Base-by-base conservation (phyloP, 2,329 filamentous ascomycete genomes). In the Dryadomyces sulphureus region DNA sequence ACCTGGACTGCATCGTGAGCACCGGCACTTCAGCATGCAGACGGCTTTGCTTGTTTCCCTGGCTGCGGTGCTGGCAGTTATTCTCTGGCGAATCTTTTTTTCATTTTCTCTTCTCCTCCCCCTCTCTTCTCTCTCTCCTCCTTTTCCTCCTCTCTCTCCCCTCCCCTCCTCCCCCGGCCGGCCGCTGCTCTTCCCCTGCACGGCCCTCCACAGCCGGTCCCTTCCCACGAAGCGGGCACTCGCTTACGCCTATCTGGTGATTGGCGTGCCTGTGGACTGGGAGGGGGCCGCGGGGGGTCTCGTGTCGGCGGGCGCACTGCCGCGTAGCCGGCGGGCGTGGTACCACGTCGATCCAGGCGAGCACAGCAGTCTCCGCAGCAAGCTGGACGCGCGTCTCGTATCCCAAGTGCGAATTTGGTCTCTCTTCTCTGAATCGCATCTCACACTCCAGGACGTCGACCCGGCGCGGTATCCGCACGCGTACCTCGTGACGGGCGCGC, bases 401-500 rank as follows among this genome's bases (percentile, higher is more conserved):
- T 69, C 63, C 30, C 69, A 79, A 64, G 77, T 81, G 9, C 4
- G 34, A 16, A 7, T 32, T 3, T 14, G 11, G n/a, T 38, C 5
- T n/a, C 30, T 7, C 19, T 55, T 50, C 11, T 27, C 14, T 14
- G 12, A 5, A 17, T 27, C 1, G 1, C 7, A 22, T 3, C 16
- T 41, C n/a, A 41, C 14, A 5, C 5, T 45, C 4, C 51, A 87
- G 73, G 67, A 68, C 12, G 64, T 77, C n/a, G 65, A 78, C 48
- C 72, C 75, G 43, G 56, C 66, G 2, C 63, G 68, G 40, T 88
- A 82, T 61, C 74, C 78, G 11, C 68, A 79, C 54, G 81, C 77
- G 0, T 87, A 86, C 54, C 65, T 89, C 4, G 67, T 85, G 20
- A 88, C 84, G 2, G 79, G 81, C 4, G 75, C 82, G 5, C 70